Conservation (phyloP, 1,284 basidiomycete genomes). For the Ganoderma multipileum region DNA sequence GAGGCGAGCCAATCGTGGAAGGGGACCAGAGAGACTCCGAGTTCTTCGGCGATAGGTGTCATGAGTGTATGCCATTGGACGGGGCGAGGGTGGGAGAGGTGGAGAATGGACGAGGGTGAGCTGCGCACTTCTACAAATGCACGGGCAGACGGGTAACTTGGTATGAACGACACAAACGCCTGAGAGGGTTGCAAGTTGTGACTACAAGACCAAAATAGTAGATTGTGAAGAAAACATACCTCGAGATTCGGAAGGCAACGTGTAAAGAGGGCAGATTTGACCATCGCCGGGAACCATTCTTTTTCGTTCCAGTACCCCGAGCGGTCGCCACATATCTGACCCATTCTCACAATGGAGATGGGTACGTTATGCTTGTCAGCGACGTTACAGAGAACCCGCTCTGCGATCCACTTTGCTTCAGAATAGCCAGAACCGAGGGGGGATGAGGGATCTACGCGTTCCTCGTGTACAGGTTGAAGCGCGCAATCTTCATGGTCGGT, state of each 20-base stretch:
- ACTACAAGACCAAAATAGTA: background rate
- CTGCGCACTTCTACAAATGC: constrained; percentile 32
- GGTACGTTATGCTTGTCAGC: constrained; percentile 31
- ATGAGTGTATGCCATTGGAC: constrained; percentile 29
- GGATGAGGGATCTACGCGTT: constrained; percentile 26
- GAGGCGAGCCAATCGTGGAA: constrained; percentile 27
- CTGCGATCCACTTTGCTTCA: constrained; percentile 49
- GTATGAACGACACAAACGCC: constrained; percentile 34
- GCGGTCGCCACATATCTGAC: constrained; percentile 47
- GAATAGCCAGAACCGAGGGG: constrained; percentile 45
- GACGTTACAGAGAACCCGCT: constrained; percentile 36
- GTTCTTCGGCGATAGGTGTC: constrained; percentile 23
- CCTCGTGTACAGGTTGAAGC: constrained; percentile 15
- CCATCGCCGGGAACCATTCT: constrained; percentile 53
- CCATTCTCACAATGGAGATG: constrained; percentile 45
- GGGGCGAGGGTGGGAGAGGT: constrained; percentile 37
- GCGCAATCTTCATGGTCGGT: constrained; percentile 9
- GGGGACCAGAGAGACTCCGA: constrained; percentile 30
- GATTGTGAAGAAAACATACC: constrained; percentile 15
- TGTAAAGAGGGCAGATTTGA: constrained; percentile 41
- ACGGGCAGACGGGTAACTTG: constrained; percentile 29
- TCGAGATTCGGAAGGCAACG: constrained; percentile 36
- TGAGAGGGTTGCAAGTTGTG: background rate
- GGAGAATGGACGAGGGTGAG: constrained; percentile 24
- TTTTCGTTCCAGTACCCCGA: constrained; percentile 50